Base-by-base conservation (phyloP, 2,329 filamentous ascomycete genomes). In the Albifimbria verrucaria region DNA sequence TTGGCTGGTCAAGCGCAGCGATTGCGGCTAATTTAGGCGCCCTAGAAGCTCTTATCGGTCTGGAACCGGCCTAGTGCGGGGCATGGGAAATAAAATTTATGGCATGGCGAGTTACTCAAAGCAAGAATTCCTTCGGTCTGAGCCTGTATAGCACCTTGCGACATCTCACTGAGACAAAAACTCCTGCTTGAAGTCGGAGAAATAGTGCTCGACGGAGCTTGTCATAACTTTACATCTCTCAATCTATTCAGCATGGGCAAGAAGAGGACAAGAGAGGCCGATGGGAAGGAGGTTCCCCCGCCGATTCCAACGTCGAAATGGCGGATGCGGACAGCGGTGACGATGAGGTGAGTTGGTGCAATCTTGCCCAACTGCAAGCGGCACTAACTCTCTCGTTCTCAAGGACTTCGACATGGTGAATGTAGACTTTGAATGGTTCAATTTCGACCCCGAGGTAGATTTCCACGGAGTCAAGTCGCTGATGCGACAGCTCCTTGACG, bases 381-480 rank as follows among this genome's bases (percentile, higher is more conserved):
- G 32, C 32, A n/a, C 32, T 39, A n/a, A 39, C 12, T 39, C 32
- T 39, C 18, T n/a, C n/a, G n/a, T n/a, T 22, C 23, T 32, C 6
- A 51, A 96, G 90, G 90, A 96, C 65, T 88, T 92, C 65, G 89
- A 96, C 68, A 88, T 93, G 70, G 85, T 99, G 59, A 88, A 97
- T 67, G 92, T 97, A 53, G 93, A 97, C 60, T 99, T 99, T 65
- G 94, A 99, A 76, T 97, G 92, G 89, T 99, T 97, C 77, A 95
- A 97, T 73, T 96, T 93, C 57, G 88, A 94, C 63, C 80, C 89
- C 2, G 85, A 89, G 7, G 81, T 96, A 63, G 94, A 99, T 72
- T 97, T 97, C 72, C 93, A 97, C 73, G 94, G 94, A 54, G 83
- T 95, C 62, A 97, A 97, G 72, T 88, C 85, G 10, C 84, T 99